phyloP scores from a whole-genome alignment of 352 stramenopile genomes.

The Globisporangium polare region DNA sequence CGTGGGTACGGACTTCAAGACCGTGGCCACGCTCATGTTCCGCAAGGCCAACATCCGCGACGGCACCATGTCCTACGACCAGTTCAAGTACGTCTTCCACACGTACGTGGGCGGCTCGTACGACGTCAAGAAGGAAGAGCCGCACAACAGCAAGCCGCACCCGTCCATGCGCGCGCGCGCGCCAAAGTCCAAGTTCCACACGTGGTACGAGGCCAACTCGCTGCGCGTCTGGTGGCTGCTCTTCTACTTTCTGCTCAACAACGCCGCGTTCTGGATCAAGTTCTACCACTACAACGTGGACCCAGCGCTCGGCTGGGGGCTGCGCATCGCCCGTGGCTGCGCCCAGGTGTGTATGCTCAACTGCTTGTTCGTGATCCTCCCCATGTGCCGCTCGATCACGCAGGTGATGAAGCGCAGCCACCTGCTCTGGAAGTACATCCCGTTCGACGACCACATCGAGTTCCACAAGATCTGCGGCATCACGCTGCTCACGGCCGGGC shows the following conservation, averaged over 20 bases:
- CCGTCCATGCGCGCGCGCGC: constrained; percentile 25
- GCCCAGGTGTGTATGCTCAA: constrained; percentile 80
- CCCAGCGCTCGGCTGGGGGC: constrained; percentile 66
- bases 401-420: constrained; percentile 64
- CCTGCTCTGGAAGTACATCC: constrained; percentile 68
- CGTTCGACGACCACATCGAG: constrained; percentile 76
- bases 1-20: constrained; percentile 64
- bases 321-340: constrained; percentile 65
- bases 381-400: constrained; percentile 78
- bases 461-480: constrained; percentile 76
- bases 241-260: constrained; percentile 67
- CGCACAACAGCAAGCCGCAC: neutral
- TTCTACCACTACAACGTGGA: constrained; percentile 71
- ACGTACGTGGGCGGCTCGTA: constrained; percentile 65
- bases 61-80: constrained; percentile 60
- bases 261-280: constrained; percentile 70
- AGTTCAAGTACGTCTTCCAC: constrained; percentile 72
- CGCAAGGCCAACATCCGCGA: constrained; percentile 52
- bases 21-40: constrained; percentile 69
- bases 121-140: constrained; percentile 31
- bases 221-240: constrained; percentile 79
- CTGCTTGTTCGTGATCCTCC: constrained; percentile 66
- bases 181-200: constrained; percentile 52
- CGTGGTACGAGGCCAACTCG: constrained; percentile 67
- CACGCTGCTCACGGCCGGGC: constrained; percentile 47